Base-by-base conservation (phyloP, 768 basidiomycete genomes). In the Mycena vitilis region DNA sequence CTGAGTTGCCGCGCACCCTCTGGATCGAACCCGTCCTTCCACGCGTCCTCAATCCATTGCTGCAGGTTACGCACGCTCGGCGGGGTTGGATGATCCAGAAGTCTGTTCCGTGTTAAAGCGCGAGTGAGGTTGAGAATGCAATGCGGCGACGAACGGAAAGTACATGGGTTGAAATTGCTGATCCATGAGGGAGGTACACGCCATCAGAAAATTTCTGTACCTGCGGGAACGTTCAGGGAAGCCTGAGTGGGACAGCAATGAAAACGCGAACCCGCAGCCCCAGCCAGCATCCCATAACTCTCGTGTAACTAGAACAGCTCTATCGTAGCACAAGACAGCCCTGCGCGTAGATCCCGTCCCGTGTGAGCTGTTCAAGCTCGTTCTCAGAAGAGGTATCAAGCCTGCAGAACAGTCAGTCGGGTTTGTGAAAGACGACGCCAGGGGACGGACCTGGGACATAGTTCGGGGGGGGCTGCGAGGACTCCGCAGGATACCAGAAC, bases 201-300 rank as follows among this genome's bases (percentile, higher is more conserved):
- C 82, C 90, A 95, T 95, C 70, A 93, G 72, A 72, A 91, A 95
- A 75, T 94, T 95, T 23, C 93, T 90, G 75, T 95, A 95, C 30
- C 94, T 95, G 66, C 10, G 57, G 11, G 25, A 20, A 23, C 20
- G 42, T 25, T 38, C 40, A 71, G 61, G 52, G 40, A 40, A 11
- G 37, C 23, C 15, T 38, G 40, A 59, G 40, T 25, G 22, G 36
- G n/a, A 18, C 18, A 36, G 37, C 55, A 53, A 48, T 42, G 18
- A 65, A 66, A 20, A 60, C 57, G 78, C 85, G 65, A 74, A 86
- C 91, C 91, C 92, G 71, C 91, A 92, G 16, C 93, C 93, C 93
- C 93, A 95, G 1, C 63, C 59, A 12, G 71, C 70, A 74, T 95
- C 94, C 84, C 90, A 93, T 0, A 65, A 11, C 75, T 92, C 89